phyloP scores from a whole-genome alignment of 78 protist genomes.

The Cavenderia fasciculata region DNA sequence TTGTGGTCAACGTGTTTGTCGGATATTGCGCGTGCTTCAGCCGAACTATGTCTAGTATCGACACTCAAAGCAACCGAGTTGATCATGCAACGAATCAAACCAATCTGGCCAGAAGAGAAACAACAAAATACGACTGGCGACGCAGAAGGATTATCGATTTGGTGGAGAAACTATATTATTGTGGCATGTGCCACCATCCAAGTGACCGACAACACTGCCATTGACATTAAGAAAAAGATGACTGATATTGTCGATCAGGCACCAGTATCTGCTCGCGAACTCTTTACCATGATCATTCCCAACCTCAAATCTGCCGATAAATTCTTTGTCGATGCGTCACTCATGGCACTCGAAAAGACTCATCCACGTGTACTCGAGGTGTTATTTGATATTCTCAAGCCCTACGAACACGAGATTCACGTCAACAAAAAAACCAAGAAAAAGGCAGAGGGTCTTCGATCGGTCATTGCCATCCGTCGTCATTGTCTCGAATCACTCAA shows the following conservation, averaged over 20 bases:
- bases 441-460: conserved; percentile 49
- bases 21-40: conserved; percentile 34
- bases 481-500: conserved; percentile 65
- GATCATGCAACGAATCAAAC: conserved; percentile 30
- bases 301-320: conserved; percentile 50
- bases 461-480: conserved; percentile 64
- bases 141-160: conserved; percentile 46
- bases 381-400: conserved; percentile 58
- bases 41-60: conserved; percentile 41
- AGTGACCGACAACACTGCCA: conserved; percentile 30
- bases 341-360: conserved; percentile 76
- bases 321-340: conserved; percentile 45
- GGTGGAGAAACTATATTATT: conserved; percentile 81
- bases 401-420: conserved; percentile 65
- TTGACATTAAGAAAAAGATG: conserved; percentile 24
- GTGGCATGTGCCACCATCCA: conserved; percentile 63
- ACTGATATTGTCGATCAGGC: neutral
- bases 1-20: conserved; percentile 68
- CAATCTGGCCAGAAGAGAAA: conserved; percentile 61
- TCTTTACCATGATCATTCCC: conserved; percentile 68
- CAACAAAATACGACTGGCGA: conserved; percentile 6
- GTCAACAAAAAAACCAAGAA: conserved; percentile 39
- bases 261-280: conserved; percentile 45
- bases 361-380: conserved; percentile 61
- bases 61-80: conserved; percentile 54